phyloP scores from a whole-genome alignment of 352 stramenopile genomes.

The Globisporangium megalacanthum region DNA sequence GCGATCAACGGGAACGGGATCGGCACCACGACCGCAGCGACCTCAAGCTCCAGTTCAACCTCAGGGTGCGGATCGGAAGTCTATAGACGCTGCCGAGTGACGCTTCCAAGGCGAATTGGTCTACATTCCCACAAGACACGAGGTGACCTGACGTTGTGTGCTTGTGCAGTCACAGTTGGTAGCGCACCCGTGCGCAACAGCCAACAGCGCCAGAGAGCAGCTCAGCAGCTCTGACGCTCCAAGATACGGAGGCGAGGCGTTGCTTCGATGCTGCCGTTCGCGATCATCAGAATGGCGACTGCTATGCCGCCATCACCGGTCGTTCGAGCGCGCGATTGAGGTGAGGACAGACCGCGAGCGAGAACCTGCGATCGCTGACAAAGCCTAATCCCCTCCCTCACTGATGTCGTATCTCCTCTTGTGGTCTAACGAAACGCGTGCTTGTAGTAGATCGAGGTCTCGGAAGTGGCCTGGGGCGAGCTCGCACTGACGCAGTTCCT shows the following conservation, averaged over 20 bases:
- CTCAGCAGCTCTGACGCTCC: conserved; percentile 4
- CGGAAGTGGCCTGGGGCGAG: conserved; percentile 47
- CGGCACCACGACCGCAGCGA: conserved; percentile 13
- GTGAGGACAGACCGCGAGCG: conserved; percentile 13
- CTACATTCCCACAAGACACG: not conserved
- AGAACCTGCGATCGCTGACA: not conserved
- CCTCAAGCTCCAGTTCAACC: conserved; percentile 30
- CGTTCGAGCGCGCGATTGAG: conserved; percentile 40
- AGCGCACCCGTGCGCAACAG: not conserved
- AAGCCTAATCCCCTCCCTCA: not conserved
- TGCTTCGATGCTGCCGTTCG: conserved; percentile 25
- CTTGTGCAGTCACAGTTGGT: conserved; percentile 10
- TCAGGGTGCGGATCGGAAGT: conserved; percentile 22
- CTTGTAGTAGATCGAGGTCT: conserved; percentile 54
- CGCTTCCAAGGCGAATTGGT: not conserved
- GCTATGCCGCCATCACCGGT: conserved; percentile 27
- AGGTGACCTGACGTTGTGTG: not conserved
- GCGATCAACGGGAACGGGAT: not conserved
- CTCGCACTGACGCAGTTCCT: conserved; percentile 54
- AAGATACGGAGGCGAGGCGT: conserved; percentile 21
- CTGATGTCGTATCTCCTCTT: not conserved
- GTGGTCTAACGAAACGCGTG: not conserved
- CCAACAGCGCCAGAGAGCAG: not conserved
- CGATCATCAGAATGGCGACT: conserved; percentile 30
- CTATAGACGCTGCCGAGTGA: not conserved